Evolutionary conservation across 208 protist genomes (phyloP), one percentile per base, ranked within the genome.

Genomic region (Leptomonas pyrrhocoris): DNA sequence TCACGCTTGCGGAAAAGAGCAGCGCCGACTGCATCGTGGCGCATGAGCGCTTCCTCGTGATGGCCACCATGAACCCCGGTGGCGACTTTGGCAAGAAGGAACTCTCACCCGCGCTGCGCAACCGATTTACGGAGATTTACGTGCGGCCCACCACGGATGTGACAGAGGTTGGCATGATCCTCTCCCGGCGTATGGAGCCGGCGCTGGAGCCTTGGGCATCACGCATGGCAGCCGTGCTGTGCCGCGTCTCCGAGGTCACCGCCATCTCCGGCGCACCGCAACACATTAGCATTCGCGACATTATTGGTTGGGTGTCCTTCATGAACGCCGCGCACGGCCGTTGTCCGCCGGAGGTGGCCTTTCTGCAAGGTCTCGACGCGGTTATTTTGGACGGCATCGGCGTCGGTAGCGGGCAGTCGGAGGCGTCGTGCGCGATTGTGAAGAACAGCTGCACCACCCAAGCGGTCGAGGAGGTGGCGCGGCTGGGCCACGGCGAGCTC

Each of bases 71-170:
- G 99, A 99, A 99, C 83, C 99, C 99, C 11, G 98, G 99, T 50
- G 99, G 99, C 27, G 99, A 99, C 80, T 99, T 99, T 95, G 99
- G 99, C 50, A 99, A 99, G 84, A 99, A 99, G 81, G 99, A 99
- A 84, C 84, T 99, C 11, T 99, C 98, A 12, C 99, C 99, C 18
- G 99, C 99, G 49, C 88, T 99, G 30, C 86, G 99, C 59, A 99
- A 99, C 73, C 88, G 99, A 69, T 99, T 99, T 73, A 99, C 99
- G 0, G 99, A 99, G 78, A 97, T 99, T 27, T 99, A 99, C 93
- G 98, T 99, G 5, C 94, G 97, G 12, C 77, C 88, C 23, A 94
- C 96, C 25, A 94, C 90, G 3, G 86, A 94, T 30, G 64, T 86
- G 21, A 45, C 79, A n/a, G 98, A 99, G 69, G 77, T 99, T n/a